Evolutionary conservation across 148 eudicot genomes (phyloP), one percentile per base, ranked within the genome.

Genomic region (Vaccinium corymbosum): DNA sequence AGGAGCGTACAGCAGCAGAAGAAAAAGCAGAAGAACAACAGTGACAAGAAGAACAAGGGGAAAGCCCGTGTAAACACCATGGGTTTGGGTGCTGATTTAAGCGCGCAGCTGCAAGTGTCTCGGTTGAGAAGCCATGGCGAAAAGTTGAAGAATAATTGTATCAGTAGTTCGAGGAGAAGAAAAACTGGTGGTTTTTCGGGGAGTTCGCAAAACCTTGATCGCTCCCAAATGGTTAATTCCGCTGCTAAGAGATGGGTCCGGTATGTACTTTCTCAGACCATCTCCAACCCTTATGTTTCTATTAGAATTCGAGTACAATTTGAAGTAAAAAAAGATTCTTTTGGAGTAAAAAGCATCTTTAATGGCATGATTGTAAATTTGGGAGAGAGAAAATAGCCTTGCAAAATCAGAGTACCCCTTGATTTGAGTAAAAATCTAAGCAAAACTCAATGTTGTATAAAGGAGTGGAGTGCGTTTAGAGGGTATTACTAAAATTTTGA

Each of bases 161-260:
- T 84, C 32, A 78, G 72, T 55, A 78, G 76, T 55, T 75, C 12
- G 72, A 66, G 42, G 80, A 90, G 83, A 75, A 84, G 85, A 83
- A 86, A 87, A 62, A 68, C 51, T 27, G 71, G 68, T 77, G 84
- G 80, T 73, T 55, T 79, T 59, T 62, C 81, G 3, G 87, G 19
- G 79, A 82, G 83, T 51, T 42, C 32, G 66, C 61, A 86, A 87
- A 79, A 76, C 49, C 85, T 7, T 61, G 80, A 75, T 52, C 81
- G 81, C 46, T 20, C 72, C 55, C 62, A 71, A 52, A 52, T 62
- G 35, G 84, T n/a, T 22, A 59, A 77, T 78, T 81, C 88, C 32
- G 82, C 85, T 46, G 83, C 79, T 12, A 89, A 87, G 74, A 92
- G 84, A 80, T 92, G 95, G 95, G 86, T 88, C 25, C 87, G 85